Evolutionary conservation across 2,329 filamentous ascomycete genomes (phyloP), one percentile per base, ranked within the genome.

Genomic region (Sporothrix variecibatus): DNA sequence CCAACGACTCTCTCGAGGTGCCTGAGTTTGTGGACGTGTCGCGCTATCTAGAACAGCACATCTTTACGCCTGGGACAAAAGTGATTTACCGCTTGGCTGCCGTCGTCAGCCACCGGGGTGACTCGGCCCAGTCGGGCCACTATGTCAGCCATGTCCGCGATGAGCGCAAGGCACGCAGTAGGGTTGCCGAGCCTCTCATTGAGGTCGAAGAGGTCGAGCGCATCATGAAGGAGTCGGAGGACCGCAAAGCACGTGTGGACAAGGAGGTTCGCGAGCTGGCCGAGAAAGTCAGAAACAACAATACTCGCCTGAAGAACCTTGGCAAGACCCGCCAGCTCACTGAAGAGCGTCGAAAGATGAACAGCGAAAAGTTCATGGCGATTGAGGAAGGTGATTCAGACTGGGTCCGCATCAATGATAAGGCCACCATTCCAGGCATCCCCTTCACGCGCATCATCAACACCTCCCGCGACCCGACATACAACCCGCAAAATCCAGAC

Each of bases 11-110:
- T 2, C 72, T 77, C 17, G 73, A 75, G 11, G 38, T 72, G 17
- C 70, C 72, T 28, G 73, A 75, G 71, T 73, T 60, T 28, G 58
- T 77, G n/a, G 76, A 77, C 46, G 71, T 77, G 12, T 70, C 75
- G 40, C 69, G 34, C 12, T 77, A 70, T 69, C 73, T 77, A 1
- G 76, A 77, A 72, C 76, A 65, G 15, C 72, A 75, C 49, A 68
- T 73, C 34, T 75, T 67, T 12, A 74, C 58, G 12, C 51, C 51
- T 1, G 65, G 68, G 31, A 72, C 72, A 51, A 65, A 58, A 4
- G 60, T 77, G 3, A 3, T 76, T 1, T 77, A 77, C 73, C 75
- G 75, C 2, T 74, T 77, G 31, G 38, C 51, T 4, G 53, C 76
- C 8, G 74, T 77, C 12, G 56, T 77, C 53, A 73, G 74, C 67